These are phyloP conservation scores for Chlorella sp. DNA, from an alignment of 139 green algal species.

Conservation along the genomic window DNA sequence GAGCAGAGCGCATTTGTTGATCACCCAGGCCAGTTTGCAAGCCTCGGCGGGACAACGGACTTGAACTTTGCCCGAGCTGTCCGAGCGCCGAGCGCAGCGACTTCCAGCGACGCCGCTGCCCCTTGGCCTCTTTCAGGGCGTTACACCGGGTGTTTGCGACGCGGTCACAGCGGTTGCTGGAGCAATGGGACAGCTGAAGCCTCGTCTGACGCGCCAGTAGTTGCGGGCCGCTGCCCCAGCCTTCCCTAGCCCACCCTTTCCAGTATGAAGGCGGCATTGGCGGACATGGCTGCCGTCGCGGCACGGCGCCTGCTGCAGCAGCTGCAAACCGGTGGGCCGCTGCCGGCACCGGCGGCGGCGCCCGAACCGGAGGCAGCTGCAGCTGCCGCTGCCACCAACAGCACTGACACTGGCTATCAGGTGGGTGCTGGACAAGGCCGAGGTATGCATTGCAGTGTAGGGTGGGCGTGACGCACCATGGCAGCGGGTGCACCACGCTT, in stretches of 20 bases:
- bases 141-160: no score
- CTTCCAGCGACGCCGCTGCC: no score
- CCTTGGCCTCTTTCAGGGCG: no score
- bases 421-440: not conserved
- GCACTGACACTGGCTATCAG: slow-evolving; percentile 3
- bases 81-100: no score
- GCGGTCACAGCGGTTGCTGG: no score
- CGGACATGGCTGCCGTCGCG: not conserved
- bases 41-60: no score
- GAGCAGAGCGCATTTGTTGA: no score
- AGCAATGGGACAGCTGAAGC: no score
- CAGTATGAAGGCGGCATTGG: not conserved
- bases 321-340: not conserved
- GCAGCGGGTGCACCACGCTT: not conserved
- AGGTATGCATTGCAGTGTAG: not conserved
- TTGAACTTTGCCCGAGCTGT: no score
- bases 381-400: not conserved
- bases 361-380: not conserved
- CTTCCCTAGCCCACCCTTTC: not conserved
- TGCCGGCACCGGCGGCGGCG: not conserved
- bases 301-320: slow-evolving; percentile 20
- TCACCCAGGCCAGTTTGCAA: no score
- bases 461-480: not conserved
- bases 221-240: not conserved
- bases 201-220: no score